These are phyloP conservation scores for Neophaeococcomyces mojaviensis DNA, from an alignment of 2,329 filamentous ascomycete genomes.

Conservation along the genomic window DNA sequence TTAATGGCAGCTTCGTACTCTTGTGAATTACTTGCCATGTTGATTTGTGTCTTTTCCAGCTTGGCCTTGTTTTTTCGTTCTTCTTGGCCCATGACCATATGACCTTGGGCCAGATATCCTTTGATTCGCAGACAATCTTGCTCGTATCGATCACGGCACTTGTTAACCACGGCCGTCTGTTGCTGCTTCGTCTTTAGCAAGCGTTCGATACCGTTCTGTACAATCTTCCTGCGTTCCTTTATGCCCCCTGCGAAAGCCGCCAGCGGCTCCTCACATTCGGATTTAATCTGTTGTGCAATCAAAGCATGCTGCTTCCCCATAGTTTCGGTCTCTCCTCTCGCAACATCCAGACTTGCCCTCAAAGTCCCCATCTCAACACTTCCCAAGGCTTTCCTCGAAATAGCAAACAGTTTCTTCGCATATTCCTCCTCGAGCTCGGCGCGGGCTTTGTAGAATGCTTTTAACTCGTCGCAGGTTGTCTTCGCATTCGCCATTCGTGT, in stretches of 20 bases:
- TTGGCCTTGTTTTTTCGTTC: constrained; percentile 98
- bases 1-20: constrained; percentile 95
- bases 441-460: constrained; percentile 82
- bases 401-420: constrained; percentile 73
- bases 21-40: constrained; percentile 78
- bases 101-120: constrained; percentile 92
- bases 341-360: constrained; percentile 73
- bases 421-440: constrained; percentile 97
- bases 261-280: constrained; percentile 87
- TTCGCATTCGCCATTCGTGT: constrained; percentile 94
- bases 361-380: constrained; percentile 81
- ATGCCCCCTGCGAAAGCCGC: constrained; percentile 86
- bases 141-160: constrained; percentile 91
- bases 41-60: constrained; percentile 96
- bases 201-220: constrained; percentile 90
- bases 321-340: constrained; percentile 80
- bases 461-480: constrained; percentile 87
- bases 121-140: constrained; percentile 98
- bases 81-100: constrained; percentile 99
- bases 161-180: constrained; percentile 85
- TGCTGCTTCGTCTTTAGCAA: constrained; percentile 86
- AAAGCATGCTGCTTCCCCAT: constrained; percentile 91
- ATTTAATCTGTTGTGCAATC: constrained; percentile 91
- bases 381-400: constrained; percentile 82
- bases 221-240: constrained; percentile 94